Percentiles rank a stretch among this genome's conserved stretches.
phyloP scores from a whole-genome alignment of 768 basidiomycete species.

The Phylloporus arenicola region DNA sequence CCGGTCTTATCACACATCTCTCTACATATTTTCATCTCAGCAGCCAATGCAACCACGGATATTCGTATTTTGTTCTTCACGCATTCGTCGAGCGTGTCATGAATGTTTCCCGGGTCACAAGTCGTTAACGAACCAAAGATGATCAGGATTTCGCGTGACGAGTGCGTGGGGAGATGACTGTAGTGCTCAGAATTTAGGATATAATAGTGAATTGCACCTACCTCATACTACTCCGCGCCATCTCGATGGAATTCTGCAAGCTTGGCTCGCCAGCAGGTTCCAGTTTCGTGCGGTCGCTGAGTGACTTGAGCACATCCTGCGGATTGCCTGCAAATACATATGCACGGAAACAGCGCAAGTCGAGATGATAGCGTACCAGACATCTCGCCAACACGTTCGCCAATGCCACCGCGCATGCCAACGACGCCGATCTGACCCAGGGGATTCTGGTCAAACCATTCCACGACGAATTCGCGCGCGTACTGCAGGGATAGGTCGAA shows the following conservation, averaged over 20 bases:
- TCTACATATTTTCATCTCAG: constrained; percentile 97
- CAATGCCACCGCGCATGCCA: constrained; percentile 85
- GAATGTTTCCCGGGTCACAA: constrained; percentile 95
- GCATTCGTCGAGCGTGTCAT: constrained; percentile 86
- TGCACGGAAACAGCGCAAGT: constrained; percentile 1
- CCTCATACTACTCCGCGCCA: constrained; percentile 94
- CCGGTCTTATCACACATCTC: constrained; percentile 89
- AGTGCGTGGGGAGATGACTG: constrained; percentile 96
- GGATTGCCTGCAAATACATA: constrained; percentile 67
- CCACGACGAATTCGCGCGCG: constrained; percentile 83
- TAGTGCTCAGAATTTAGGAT: constrained; percentile 1
- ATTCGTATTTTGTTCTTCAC: constrained; percentile 82
- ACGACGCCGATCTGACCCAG: constrained; percentile 95
- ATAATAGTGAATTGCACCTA: constrained; percentile 26
- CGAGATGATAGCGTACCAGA: constrained; percentile 54
- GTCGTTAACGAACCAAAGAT: constrained; percentile 95
- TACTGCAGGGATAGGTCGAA: constrained; percentile 90
- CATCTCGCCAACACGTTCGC: constrained; percentile 56
- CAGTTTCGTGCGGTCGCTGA: constrained; percentile 81
- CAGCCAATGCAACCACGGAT: constrained; percentile 89
- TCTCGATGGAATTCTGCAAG: constrained; percentile 95
- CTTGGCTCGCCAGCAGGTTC: constrained; percentile 92
- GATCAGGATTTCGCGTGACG: constrained; percentile 90
- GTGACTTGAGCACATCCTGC: constrained; percentile 85
- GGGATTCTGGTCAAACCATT: constrained; percentile 99